phyloP scores from a whole-genome alignment of 495 filamentous ascomycete genomes.

The Neurospora sp. region DNA sequence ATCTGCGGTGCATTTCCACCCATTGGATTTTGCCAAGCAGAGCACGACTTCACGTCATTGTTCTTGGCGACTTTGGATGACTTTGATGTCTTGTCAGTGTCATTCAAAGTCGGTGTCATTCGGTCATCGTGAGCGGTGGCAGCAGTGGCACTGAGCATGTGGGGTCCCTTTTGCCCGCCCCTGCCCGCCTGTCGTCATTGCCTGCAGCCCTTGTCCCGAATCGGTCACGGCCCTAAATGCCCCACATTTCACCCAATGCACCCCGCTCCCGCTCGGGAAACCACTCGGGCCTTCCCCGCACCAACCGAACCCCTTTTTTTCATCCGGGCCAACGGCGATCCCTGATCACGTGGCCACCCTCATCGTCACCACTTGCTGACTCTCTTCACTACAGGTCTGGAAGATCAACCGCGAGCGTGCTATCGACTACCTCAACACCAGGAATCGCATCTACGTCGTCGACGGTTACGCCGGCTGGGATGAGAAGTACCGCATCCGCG shows the following conservation, averaged over 20 bases:
- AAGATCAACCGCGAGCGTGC: slow-evolving; percentile 98
- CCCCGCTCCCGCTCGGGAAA: slow-evolving; percentile 25
- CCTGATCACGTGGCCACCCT: slow-evolving; percentile 16
- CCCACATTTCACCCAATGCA: slow-evolving; percentile 19
- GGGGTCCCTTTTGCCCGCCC: slow-evolving; percentile 4
- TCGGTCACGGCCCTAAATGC: slow-evolving; percentile 13
- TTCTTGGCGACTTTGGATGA: slow-evolving; percentile 9
- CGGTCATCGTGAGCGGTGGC: neutral
- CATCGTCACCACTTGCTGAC: slow-evolving; percentile 3
- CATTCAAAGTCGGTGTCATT: slow-evolving; percentile 10
- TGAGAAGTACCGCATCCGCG: slow-evolving; percentile 92
- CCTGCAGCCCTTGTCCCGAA: slow-evolving; percentile 4
- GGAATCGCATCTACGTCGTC: slow-evolving; percentile 96
- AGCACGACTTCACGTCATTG: slow-evolving; percentile 11
- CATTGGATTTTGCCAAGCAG: neutral
- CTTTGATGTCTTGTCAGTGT: slow-evolving; percentile 7
- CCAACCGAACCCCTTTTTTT: neutral
- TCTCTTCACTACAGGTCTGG: slow-evolving; percentile 62
- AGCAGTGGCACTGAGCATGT: neutral
- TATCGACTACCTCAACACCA: slow-evolving; percentile 96
- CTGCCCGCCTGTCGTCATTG: slow-evolving; percentile 21
- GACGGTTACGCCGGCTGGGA: slow-evolving; percentile 98
- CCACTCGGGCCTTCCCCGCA: neutral
- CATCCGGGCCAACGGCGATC: neutral
- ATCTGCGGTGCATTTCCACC: neutral